Percentiles rank a stretch among this genome's conserved stretches.
phyloP scores from a whole-genome alignment of 768 basidiomycete species.

The Auricularia auricula-judae region DNA sequence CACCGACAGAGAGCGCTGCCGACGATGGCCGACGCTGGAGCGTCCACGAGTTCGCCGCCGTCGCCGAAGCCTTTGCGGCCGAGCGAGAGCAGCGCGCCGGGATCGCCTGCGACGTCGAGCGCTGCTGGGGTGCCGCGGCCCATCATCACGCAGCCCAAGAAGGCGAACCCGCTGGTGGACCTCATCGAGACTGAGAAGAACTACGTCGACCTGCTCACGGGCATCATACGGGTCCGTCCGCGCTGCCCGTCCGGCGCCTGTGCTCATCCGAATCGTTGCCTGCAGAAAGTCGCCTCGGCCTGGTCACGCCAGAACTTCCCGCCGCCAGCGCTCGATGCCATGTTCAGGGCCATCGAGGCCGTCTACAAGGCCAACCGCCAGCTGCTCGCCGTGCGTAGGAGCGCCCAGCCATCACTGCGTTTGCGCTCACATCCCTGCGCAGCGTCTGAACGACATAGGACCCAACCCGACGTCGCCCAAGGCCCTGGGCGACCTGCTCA shows the following conservation, averaged over 20 bases:
- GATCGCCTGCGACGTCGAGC: neutral
- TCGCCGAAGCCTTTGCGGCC: neutral
- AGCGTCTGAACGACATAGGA: constrained; percentile 94
- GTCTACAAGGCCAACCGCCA: constrained; percentile 87
- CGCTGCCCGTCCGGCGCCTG: constrained; percentile 7
- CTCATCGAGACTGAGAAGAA: constrained; percentile 87
- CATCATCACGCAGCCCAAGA: constrained; percentile 27
- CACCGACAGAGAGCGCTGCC: neutral
- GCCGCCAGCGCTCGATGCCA: constrained; percentile 78
- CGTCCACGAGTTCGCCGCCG: neutral
- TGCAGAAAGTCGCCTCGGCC: constrained; percentile 90
- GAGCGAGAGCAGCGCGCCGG: neutral
- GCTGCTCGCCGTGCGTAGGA: constrained; percentile 52
- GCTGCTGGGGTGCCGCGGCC: neutral
- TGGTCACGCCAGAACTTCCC: constrained; percentile 96
- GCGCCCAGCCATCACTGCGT: neutral
- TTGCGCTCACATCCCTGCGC: constrained; percentile 9
- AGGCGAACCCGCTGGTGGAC: constrained; percentile 76
- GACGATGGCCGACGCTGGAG: neutral
- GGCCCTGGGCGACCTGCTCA: constrained; percentile 86
- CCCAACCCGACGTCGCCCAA: constrained; percentile 87
- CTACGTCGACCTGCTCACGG: constrained; percentile 85
- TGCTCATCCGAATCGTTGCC: constrained; percentile 1
- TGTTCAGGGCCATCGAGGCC: constrained; percentile 89
- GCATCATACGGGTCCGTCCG: constrained; percentile 73